phyloP scores from a whole-genome alignment of 2,329 filamentous ascomycete genomes.

The Aspergillus ustus region DNA sequence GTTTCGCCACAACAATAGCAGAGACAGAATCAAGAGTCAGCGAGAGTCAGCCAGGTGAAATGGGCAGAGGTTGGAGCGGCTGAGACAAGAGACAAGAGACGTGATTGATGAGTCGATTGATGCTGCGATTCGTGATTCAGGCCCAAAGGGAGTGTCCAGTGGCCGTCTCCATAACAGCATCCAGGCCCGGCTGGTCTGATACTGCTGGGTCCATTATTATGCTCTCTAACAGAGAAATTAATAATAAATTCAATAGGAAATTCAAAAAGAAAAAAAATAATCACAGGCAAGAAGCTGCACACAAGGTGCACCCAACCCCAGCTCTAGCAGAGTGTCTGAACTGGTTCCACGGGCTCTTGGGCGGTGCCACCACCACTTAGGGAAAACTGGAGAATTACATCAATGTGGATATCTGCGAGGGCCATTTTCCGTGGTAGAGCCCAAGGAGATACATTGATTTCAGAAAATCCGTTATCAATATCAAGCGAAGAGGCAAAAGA shows the following conservation, averaged over 20 bases:
- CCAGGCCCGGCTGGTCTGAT: neutral
- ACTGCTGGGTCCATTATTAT: neutral
- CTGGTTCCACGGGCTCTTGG: constrained; percentile 30
- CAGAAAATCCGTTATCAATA: neutral
- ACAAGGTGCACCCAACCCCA: neutral
- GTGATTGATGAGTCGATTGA: neutral
- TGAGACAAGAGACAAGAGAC: neutral
- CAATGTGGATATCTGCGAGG: neutral
- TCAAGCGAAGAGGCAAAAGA: neutral
- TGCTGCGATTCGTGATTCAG: neutral
- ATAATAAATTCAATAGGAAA: neutral
- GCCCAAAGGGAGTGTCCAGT: neutral
- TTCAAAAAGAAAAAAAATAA: neutral
- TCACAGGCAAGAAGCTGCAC: neutral
- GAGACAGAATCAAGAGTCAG: constrained; percentile 16
- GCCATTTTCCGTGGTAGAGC: neutral
- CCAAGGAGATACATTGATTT: neutral
- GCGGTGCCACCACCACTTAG: constrained; percentile 28
- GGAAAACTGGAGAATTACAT: constrained; percentile 11
- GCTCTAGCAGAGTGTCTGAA: constrained; percentile 16
- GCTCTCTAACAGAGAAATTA: neutral
- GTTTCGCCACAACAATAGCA: constrained; percentile 18
- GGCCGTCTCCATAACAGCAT: neutral
- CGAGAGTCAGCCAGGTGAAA: neutral
- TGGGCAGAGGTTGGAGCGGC: neutral